Conservation (phyloP, 1,284 basidiomycete species). For the Cerioporus squamosus region DNA sequence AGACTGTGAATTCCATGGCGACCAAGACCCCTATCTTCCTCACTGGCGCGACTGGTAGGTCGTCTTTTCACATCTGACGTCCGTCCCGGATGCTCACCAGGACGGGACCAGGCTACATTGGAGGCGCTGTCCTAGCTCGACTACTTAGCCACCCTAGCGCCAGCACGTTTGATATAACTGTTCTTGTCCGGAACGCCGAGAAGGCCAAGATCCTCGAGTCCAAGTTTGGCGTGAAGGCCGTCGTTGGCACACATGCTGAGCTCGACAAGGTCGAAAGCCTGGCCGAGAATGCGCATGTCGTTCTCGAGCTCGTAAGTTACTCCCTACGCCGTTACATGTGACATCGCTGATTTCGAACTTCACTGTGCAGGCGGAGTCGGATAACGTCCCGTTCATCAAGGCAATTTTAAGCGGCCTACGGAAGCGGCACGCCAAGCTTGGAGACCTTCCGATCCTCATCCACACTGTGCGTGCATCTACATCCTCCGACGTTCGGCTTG, state of each 20-base stretch:
- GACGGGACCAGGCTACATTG: conserved; percentile 29
- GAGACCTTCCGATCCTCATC: conserved; percentile 48
- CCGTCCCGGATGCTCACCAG: not conserved
- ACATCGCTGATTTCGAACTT: conserved; percentile 18
- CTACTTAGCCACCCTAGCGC: conserved; percentile 27
- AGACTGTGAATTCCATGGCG: not conserved
- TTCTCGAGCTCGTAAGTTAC: conserved; percentile 28
- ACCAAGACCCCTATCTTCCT: conserved; percentile 15
- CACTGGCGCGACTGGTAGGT: not conserved
- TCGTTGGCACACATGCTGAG: conserved; percentile 28
- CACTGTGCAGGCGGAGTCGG: conserved; percentile 42
- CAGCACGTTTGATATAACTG: conserved; percentile 25
- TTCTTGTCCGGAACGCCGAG: conserved; percentile 24
- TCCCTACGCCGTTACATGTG: not conserved
- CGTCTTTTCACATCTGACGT: not conserved
- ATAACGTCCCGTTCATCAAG: conserved; percentile 42
- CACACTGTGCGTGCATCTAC: conserved; percentile 46
- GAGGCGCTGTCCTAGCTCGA: conserved; percentile 27
- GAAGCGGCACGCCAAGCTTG: conserved; percentile 44
- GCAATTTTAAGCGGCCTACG: conserved; percentile 49
- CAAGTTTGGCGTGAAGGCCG: conserved; percentile 29
- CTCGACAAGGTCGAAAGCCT: conserved; percentile 25
- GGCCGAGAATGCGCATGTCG: conserved; percentile 27
- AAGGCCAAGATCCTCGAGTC: conserved; percentile 32
- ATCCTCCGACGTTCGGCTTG: not conserved